Percentiles rank a stretch among this genome's conserved stretches.
Evolutionary conservation across 371 early-diverging fungal genomes (phyloP).

Genomic region (Mortierella sp.): DNA sequence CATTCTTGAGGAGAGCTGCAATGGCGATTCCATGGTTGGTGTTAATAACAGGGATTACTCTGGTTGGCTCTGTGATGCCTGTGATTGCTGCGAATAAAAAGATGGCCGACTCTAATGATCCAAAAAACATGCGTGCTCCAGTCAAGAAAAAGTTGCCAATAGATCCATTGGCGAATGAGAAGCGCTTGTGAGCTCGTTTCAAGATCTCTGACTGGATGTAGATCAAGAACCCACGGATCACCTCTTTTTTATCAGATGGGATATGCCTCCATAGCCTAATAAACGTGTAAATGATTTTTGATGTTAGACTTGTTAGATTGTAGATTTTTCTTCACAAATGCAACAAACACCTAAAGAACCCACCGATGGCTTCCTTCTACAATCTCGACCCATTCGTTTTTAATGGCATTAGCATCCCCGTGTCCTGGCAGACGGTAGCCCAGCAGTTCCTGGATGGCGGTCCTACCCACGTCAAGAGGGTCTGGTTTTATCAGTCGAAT

Average conservation of each 20-base stretch:
- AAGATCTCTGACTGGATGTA: slow-evolving; percentile 77
- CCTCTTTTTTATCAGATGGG: slow-evolving; percentile 71
- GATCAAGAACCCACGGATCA: slow-evolving; percentile 79
- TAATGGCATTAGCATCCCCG: slow-evolving; percentile 63
- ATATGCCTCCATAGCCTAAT: slow-evolving; percentile 69
- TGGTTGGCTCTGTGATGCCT: slow-evolving; percentile 66
- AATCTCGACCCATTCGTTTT: slow-evolving; percentile 75
- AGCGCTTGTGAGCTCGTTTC: slow-evolving; percentile 71
- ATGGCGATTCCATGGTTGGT: slow-evolving; percentile 72
- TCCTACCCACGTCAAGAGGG: slow-evolving; percentile 52
- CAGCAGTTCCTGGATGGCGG: slow-evolving; percentile 74
- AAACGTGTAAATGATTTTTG: neutral
- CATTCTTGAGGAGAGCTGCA: slow-evolving; percentile 71
- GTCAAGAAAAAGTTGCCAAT: slow-evolving; percentile 85
- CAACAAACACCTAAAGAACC: neutral
- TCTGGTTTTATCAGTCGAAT: slow-evolving; percentile 70
- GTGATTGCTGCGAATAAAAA: slow-evolving; percentile 75
- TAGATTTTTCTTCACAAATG: neutral
- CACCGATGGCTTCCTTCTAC: slow-evolving; percentile 78
- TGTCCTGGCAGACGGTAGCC: slow-evolving; percentile 73
- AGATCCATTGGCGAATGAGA: slow-evolving; percentile 79
- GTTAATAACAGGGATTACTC: slow-evolving; percentile 72
- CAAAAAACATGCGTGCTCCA: slow-evolving; percentile 78
- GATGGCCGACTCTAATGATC: slow-evolving; percentile 76
- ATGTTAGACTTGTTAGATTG: neutral